A percentile compares a stretch with the other conserved stretches of the same genome.
phyloP scores from a whole-genome alignment of 129 eudicot species.

The Centella asiatica region DNA sequence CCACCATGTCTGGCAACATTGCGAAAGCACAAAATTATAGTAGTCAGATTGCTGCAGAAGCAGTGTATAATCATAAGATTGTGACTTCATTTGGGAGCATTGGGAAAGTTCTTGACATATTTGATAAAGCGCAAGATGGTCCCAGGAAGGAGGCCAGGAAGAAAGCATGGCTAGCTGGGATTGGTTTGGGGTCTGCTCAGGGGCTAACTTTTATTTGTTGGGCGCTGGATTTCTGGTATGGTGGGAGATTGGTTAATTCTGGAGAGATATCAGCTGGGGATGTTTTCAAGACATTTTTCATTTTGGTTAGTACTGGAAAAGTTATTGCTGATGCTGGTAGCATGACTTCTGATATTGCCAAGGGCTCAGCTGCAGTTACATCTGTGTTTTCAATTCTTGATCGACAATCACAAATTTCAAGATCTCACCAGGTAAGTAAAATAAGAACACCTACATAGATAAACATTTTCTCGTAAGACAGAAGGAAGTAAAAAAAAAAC shows the following conservation, averaged over 20 bases:
- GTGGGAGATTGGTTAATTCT: slow-evolving; percentile 53
- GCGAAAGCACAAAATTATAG: slow-evolving; percentile 66
- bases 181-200: slow-evolving; percentile 88
- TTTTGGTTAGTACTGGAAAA: slow-evolving; percentile 81
- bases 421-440: slow-evolving; percentile 34
- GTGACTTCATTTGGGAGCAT: slow-evolving; percentile 79
- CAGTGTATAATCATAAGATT: slow-evolving; percentile 72
- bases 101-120: slow-evolving; percentile 59
- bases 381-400: slow-evolving; percentile 82
- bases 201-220: slow-evolving; percentile 82
- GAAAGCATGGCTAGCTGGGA: slow-evolving; percentile 85
- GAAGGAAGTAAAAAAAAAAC: too few relatives aligned
- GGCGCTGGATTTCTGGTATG: slow-evolving; percentile 97
- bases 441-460: too few relatives aligned
- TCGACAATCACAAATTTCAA: slow-evolving; percentile 52
- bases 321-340: slow-evolving; percentile 98
- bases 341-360: slow-evolving; percentile 93
- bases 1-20: slow-evolving; percentile 54
- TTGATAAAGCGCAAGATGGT: slow-evolving; percentile 74
- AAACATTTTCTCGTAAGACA: too few relatives aligned
- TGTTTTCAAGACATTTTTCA: slow-evolving; percentile 86
- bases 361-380: slow-evolving; percentile 78
- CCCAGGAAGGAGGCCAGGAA: slow-evolving; percentile 64
- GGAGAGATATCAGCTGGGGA: slow-evolving; percentile 90
- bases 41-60: slow-evolving; percentile 83